Conservation (phyloP, 768 basidiomycete genomes). For the Mrakia blollopis region DNA sequence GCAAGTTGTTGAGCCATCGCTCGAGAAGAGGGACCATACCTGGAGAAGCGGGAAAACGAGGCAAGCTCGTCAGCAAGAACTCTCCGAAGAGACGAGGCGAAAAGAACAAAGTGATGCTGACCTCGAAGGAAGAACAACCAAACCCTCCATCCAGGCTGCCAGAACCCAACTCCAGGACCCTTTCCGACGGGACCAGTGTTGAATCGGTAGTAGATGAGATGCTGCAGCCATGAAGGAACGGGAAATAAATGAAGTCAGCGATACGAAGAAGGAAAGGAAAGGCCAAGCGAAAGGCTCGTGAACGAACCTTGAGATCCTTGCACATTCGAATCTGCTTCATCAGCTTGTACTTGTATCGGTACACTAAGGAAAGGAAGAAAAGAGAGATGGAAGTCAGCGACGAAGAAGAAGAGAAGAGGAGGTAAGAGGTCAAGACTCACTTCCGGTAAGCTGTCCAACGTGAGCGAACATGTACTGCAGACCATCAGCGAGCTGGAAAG, state of each 20-base stretch:
- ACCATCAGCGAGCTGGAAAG: slow-evolving; percentile 97
- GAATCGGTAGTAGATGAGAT: slow-evolving; percentile 86
- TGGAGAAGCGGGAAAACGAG: not conserved
- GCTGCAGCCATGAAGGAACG: not conserved
- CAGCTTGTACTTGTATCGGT: slow-evolving; percentile 99
- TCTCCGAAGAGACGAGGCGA: not conserved
- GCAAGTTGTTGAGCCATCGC: slow-evolving; percentile 93
- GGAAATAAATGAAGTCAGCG: not conserved
- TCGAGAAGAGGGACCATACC: slow-evolving; percentile 89
- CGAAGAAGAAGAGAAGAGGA: not conserved
- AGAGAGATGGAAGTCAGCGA: not conserved
- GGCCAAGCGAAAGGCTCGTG: slow-evolving; percentile 54
- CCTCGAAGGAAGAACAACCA: slow-evolving; percentile 99
- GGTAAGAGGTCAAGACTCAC: slow-evolving; percentile 16
- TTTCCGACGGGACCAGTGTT: slow-evolving; percentile 99
- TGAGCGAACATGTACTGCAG: slow-evolving; percentile 97
- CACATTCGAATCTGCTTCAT: slow-evolving; percentile 99
- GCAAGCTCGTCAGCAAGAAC: not conserved
- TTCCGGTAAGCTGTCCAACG: slow-evolving; percentile 95
- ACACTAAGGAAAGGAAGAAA: slow-evolving; percentile 52
- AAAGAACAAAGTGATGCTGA: not conserved
- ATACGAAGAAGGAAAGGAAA: slow-evolving; percentile 34
- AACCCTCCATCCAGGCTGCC: slow-evolving; percentile 99
- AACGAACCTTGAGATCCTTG: slow-evolving; percentile 79
- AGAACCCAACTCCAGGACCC: slow-evolving; percentile 97